Percentiles rank a stretch among this genome's conserved stretches.
phyloP scores from a whole-genome alignment of 2,329 filamentous ascomycete species.

The Colletotrichum brevisporum region DNA sequence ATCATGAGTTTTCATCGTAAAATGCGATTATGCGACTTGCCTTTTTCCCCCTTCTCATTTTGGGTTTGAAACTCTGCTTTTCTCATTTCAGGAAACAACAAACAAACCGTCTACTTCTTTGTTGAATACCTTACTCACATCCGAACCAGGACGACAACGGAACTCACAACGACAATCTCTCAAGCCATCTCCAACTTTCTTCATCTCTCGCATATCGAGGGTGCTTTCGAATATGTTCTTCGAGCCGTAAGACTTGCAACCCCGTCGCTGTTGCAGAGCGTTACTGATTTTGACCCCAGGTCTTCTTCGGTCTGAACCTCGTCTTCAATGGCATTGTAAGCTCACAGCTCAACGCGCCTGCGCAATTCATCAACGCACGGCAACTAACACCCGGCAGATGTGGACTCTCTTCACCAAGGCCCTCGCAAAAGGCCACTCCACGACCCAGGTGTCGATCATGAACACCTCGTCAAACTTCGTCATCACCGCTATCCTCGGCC shows the following conservation, averaged over 20 bases:
- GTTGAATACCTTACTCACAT: constrained; percentile 28
- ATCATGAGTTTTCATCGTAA: too few relatives aligned
- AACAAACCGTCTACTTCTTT: background rate
- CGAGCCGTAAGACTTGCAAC: constrained; percentile 59
- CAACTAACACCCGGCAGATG: constrained; percentile 65
- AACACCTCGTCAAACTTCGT: constrained; percentile 89
- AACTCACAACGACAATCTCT: constrained; percentile 66
- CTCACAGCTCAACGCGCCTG: constrained; percentile 32
- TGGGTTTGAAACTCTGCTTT: too few relatives aligned
- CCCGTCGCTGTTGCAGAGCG: background rate
- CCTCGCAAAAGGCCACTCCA: constrained; percentile 80
- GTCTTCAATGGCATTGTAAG: constrained; percentile 79
- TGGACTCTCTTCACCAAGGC: constrained; percentile 87
- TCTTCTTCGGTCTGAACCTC: constrained; percentile 83
- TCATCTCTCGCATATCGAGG: constrained; percentile 57
- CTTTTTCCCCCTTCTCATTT: too few relatives aligned
- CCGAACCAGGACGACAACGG: constrained; percentile 66
- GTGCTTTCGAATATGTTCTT: constrained; percentile 62
- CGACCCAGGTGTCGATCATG: constrained; percentile 84
- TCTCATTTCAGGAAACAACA: too few relatives aligned
- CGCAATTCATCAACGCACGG: background rate
- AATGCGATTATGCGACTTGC: too few relatives aligned
- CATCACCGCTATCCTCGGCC: constrained; percentile 80
- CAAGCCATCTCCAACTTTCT: constrained; percentile 59
- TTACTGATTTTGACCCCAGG: constrained; percentile 56